Evolutionary conservation across 352 stramenopile genomes (phyloP), one percentile per base, ranked within the genome.

Genomic region (Globisporangium abappressorium): DNA sequence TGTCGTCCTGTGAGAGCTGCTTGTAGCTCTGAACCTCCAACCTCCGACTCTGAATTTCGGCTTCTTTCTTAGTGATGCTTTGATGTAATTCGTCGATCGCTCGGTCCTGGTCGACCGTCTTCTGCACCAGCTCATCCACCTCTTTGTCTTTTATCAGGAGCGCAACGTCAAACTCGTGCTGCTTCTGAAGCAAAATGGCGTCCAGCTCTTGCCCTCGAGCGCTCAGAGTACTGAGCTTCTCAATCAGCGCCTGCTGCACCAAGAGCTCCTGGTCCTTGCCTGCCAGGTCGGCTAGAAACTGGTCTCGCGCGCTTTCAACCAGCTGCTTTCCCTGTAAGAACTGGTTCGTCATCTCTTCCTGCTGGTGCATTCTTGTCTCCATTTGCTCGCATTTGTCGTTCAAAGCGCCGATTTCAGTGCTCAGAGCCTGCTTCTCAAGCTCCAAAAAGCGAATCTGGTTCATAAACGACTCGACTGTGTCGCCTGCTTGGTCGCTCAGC

Each of bases 1-100:
- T 92, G 9, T 92, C 84, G 41, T 92, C 84, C 18, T 92, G 75
- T 7, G 84, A 92, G 6, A 89, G 70, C 47, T 86, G 75, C 26
- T 79, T 76, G 14, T 79, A 33, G 14, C 56, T 65, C 49, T 85
- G 65, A 0, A 87, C 41, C 49, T 87, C 76, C 0, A 18, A 57
- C 9, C 74, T 70, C 11, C 83, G 54, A 26, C 53, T 71, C 22
- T 73, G 30, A 1, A 85, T 41, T 59, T 90, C 76, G 0, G 65
- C 57, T 57, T 76, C 71, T 20, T 78, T 30, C 18, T 66, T 75
- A 0, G 36, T 22, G 34, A 79, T 80, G n/a, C 61, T 30, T 24
- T 76, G 62, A 0, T 74, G 64, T 49, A 73, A 49, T 2, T 64
- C 54, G 20, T 86, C 72, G 5, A 79, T 34, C 12, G 73, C 70